Evolutionary conservation across 208 protist species (phyloP).

Genomic region (Trypanosoma grayi): DNA sequence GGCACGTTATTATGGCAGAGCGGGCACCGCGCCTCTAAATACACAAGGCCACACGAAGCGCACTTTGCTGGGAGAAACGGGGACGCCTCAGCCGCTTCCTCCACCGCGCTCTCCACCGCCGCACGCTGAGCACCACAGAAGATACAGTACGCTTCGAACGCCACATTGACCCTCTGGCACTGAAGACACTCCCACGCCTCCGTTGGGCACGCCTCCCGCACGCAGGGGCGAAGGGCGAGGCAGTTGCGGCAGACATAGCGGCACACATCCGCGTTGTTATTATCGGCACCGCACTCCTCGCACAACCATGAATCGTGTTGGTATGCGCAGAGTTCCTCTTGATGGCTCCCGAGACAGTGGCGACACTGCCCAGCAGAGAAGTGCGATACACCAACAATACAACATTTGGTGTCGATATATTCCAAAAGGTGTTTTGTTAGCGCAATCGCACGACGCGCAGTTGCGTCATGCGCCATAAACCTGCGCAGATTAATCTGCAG

Average conservation of each 20-base stretch:
- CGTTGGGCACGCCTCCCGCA: slow-evolving; percentile 49
- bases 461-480: slow-evolving; percentile 13
- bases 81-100: slow-evolving; percentile 21
- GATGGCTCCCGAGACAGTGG: slow-evolving; percentile 71
- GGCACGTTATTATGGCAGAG: slow-evolving; percentile 53
- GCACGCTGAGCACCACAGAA: slow-evolving; percentile 45
- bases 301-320: slow-evolving; percentile 48
- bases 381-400: slow-evolving; percentile 18
- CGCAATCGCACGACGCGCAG: slow-evolving; percentile 43
- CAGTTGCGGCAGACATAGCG: slow-evolving; percentile 80
- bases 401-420: slow-evolving; percentile 39
- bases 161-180: slow-evolving; percentile 63
- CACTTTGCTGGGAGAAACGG: slow-evolving; percentile 73
- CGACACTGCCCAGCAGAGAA: slow-evolving; percentile 38
- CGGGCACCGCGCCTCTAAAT: slow-evolving; percentile 74
- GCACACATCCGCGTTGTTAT: slow-evolving; percentile 61
- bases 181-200: slow-evolving; percentile 64
- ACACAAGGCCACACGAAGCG: slow-evolving; percentile 49
- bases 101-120: slow-evolving; percentile 5
- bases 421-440: slow-evolving; percentile 49
- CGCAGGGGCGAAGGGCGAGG: slow-evolving; percentile 51
- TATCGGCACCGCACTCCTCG: slow-evolving; percentile 44
- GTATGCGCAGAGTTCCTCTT: slow-evolving; percentile 43
- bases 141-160: slow-evolving; percentile 81
- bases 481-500: slow-evolving; percentile 4